Base-by-base conservation (phyloP, 805 yeast genomes). In the Saccharomycopsis selenospora region DNA sequence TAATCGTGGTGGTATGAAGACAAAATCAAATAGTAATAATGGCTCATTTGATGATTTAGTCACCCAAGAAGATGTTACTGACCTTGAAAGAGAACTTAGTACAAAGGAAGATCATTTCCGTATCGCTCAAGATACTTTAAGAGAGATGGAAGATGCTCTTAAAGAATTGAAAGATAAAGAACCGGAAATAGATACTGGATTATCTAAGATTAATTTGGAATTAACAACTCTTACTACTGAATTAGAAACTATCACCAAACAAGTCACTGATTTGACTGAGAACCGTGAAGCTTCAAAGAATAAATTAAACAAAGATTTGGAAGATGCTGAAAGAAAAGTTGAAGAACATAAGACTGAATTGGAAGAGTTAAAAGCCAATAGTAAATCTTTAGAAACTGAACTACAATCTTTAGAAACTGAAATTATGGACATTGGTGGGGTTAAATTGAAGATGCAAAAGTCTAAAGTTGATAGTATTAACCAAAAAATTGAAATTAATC, bases 401-500 rank as follows among this genome's bases (percentile, higher is more conserved):
- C 84, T 93, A 36, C 70, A 72, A 10, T 70, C 57, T 0, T 66
- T 90, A 2, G 90, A 88, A 56, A 85, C 82, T 49, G 75, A 80
- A 59, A 87, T 93, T 36, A 79, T 90, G 85, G 82, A 85, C 44
- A 82, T 87, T 47, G 99, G 99, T 47, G 99, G 99, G 52, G 82
- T 85, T 6, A 80, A 80, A 53, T 70, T 93, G 54, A 79, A 86
- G 49, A 63, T 85, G 52, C 96, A 89, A 58, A 83, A 79, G 52
- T 77, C 95, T 1, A 84, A 80, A 59, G 96, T 93, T 6, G 89
- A 80, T 57, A 83, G 95, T 1, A 69, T 84, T 28, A 69, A 71
- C 40, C 85, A 84, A 56, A 76, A 78, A 57, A 74, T 85, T 25
- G 85, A 80, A 46, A 75, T 82, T 17, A 62, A 79, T 11, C 68